A percentile compares a stretch with the other conserved stretches of the same genome.
Evolutionary conservation across 2,329 filamentous ascomycete genomes (phyloP).

Genomic region (Paracoccidioides lutzii): DNA sequence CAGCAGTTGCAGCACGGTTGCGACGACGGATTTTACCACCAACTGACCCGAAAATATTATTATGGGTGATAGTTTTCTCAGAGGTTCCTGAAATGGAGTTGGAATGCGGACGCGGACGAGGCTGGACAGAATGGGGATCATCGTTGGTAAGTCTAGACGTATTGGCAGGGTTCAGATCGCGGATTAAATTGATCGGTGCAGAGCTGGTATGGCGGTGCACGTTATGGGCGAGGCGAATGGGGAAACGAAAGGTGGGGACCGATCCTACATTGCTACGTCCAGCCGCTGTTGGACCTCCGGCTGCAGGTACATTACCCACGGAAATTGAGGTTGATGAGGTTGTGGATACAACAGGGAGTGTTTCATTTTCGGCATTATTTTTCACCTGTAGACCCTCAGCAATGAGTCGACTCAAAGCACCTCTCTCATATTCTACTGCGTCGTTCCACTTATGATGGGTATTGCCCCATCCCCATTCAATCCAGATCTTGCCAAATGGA

Average conservation of each 20-base stretch:
- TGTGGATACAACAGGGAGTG: not conserved
- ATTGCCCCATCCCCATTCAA: slow-evolving; percentile 9
- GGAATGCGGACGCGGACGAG: not conserved
- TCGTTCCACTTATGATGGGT: slow-evolving; percentile 8
- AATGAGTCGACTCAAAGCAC: slow-evolving; percentile 6
- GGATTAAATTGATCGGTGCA: not conserved
- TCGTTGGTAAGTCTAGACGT: not conserved
- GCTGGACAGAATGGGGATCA: not conserved
- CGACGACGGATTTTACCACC: not conserved
- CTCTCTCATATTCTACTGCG: slow-evolving; percentile 10
- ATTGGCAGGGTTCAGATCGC: not conserved
- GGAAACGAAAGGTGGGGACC: not conserved
- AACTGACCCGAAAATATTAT: not conserved
- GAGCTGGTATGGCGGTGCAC: not conserved
- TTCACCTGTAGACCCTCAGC: slow-evolving; percentile 9
- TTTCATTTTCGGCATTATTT: not conserved
- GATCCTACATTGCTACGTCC: not conserved
- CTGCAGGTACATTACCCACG: not conserved
- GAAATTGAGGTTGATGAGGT: not conserved
- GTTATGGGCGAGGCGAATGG: not conserved
- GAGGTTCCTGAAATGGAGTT: not conserved
- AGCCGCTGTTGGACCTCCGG: not conserved
- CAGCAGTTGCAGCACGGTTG: not conserved
- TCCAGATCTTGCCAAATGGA: slow-evolving; percentile 11
- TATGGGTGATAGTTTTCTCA: not conserved